Conservation (phyloP, 306 rosid species). For the Fragaria ananassa region DNA sequence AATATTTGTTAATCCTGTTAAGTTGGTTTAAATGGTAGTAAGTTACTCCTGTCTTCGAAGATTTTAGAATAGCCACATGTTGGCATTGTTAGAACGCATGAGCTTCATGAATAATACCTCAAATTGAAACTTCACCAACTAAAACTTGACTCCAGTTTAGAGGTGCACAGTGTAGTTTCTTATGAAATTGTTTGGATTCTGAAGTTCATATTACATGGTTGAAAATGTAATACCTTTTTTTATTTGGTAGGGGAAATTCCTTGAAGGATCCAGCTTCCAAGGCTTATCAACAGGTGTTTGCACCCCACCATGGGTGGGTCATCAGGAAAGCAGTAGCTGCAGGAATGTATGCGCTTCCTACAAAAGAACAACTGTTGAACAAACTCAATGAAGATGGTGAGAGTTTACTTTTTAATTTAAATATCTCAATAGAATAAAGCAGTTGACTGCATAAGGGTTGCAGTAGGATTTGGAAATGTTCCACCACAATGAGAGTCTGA, state of each 20-base stretch:
- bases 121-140: neutral
- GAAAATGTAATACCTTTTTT: constrained; percentile 20
- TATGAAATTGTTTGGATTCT: neutral
- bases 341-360: constrained; percentile 88
- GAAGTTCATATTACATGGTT: neutral
- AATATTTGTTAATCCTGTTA: too few relatives aligned
- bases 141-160: too few relatives aligned
- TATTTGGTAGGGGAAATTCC: constrained; percentile 67
- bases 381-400: constrained; percentile 87
- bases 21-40: neutral
- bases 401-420: constrained; percentile 34
- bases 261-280: constrained; percentile 82
- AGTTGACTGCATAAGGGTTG: neutral
- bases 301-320: constrained; percentile 88
- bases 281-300: constrained; percentile 75
- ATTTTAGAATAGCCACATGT: neutral
- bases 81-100: neutral
- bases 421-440: neutral
- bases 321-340: constrained; percentile 87
- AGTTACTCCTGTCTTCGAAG: neutral
- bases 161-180: neutral
- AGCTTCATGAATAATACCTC: neutral
- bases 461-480: neutral
- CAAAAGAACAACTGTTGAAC: constrained; percentile 58
- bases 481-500: neutral